A percentile compares a stretch with the other conserved stretches of the same genome.
These are phyloP conservation scores for Aspergillus egyptiacus DNA, from an alignment of 495 filamentous ascomycete genomes.

Conservation along the genomic window DNA sequence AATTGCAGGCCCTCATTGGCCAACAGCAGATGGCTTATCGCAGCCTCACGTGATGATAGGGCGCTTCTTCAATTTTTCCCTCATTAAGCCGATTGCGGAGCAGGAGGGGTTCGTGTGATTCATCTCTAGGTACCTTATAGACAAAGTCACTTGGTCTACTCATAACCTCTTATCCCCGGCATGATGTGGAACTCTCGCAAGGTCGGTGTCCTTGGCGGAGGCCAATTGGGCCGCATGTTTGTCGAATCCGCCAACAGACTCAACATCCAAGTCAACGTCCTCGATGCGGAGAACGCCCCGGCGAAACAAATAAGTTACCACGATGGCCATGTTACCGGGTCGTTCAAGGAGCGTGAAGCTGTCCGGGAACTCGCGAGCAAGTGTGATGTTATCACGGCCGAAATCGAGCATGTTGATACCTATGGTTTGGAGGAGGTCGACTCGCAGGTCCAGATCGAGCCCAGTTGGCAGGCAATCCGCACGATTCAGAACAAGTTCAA, in stretches of 20 bases:
- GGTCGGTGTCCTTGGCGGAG: constrained; percentile 67
- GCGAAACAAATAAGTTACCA: constrained; percentile 87
- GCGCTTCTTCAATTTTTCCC: constrained; percentile 16
- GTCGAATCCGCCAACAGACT: constrained; percentile 83
- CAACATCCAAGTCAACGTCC: constrained; percentile 71
- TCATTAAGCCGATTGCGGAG: constrained; percentile 11
- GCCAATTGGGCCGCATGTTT: constrained; percentile 94
- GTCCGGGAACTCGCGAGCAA: constrained; percentile 69
- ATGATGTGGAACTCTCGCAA: constrained; percentile 45
- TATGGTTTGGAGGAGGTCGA: constrained; percentile 81
- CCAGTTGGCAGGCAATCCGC: constrained; percentile 81
- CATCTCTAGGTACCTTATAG: neutral
- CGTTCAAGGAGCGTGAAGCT: constrained; percentile 71
- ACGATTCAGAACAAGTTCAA: constrained; percentile 94
- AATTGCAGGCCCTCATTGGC: constrained; percentile 10
- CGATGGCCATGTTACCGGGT: constrained; percentile 69
- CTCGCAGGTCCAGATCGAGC: constrained; percentile 61
- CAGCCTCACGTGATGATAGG: constrained; percentile 18
- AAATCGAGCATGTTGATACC: constrained; percentile 97
- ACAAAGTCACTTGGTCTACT: neutral
- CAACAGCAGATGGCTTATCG: constrained; percentile 15
- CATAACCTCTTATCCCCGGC: constrained; percentile 2
- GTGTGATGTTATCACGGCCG: constrained; percentile 86
- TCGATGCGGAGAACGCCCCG: constrained; percentile 73
- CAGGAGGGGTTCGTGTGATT: constrained; percentile 27